Evolutionary conservation across 345 rosid genomes (phyloP).

Genomic region (Euphorbia peplus): DNA sequence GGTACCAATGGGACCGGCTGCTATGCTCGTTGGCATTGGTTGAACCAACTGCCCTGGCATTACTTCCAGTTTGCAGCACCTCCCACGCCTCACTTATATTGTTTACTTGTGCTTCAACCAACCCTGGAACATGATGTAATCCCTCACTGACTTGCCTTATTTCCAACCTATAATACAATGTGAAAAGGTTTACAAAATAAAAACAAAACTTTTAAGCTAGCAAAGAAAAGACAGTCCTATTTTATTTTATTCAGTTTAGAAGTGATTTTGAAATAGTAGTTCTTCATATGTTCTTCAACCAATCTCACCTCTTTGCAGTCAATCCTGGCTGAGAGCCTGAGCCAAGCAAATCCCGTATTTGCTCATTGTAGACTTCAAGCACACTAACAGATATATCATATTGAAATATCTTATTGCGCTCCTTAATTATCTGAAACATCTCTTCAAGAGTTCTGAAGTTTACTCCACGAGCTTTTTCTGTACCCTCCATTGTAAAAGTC

Average conservation of each 20-base stretch:
- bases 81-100: conserved; percentile 89
- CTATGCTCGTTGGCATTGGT: conserved; percentile 91
- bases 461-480: conserved; percentile 84
- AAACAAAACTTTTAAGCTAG: background rate
- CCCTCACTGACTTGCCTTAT: conserved; percentile 78
- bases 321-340: conserved; percentile 54
- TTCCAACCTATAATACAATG: conserved; percentile 58
- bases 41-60: conserved; percentile 83
- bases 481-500: conserved; percentile 95
- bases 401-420: conserved; percentile 52
- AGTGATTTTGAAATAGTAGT: background rate
- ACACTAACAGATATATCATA: conserved; percentile 89
- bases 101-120: conserved; percentile 78
- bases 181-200: background rate
- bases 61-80: conserved; percentile 83
- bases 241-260: background rate
- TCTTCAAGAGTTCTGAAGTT: conserved; percentile 86
- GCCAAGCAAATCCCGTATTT: conserved; percentile 75
- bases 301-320: conserved; percentile 57
- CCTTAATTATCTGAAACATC: conserved; percentile 59
- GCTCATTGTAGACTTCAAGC: conserved; percentile 96
- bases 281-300: background rate
- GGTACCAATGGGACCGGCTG: conserved; percentile 97
- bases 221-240: background rate
- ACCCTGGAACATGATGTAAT: conserved; percentile 80